Percentiles rank a stretch among this genome's conserved stretches.
These are phyloP conservation scores for Cucumis cinereus DNA, from an alignment of 306 rosid genomes.

Conservation along the genomic window DNA sequence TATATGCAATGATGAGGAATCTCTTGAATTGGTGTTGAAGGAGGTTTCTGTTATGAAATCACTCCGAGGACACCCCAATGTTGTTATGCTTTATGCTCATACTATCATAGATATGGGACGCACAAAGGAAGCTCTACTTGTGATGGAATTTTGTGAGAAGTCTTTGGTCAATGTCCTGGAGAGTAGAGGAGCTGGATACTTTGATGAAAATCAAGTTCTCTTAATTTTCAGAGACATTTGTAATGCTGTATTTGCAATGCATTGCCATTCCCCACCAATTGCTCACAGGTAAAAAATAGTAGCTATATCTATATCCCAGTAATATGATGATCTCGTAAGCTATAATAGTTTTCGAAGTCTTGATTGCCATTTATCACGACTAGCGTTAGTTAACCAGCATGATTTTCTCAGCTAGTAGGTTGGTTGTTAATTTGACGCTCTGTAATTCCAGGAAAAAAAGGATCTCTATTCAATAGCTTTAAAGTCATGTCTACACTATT, in stretches of 20 bases:
- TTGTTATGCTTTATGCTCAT: slow-evolving; percentile 70
- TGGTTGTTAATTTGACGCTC: neutral
- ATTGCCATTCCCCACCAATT: slow-evolving; percentile 80
- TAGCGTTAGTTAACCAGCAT: neutral
- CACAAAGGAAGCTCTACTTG: slow-evolving; percentile 85
- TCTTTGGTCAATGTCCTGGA: slow-evolving; percentile 81
- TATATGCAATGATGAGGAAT: slow-evolving; percentile 80
- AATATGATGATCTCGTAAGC: neutral
- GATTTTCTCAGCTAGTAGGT: neutral
- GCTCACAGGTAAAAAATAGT: slow-evolving; percentile 67
- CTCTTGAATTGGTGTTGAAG: slow-evolving; percentile 67
- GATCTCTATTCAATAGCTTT: neutral
- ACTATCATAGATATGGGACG: slow-evolving; percentile 82
- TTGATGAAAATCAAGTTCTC: slow-evolving; percentile 78
- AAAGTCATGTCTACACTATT: neutral
- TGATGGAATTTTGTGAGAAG: slow-evolving; percentile 88
- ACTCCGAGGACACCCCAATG: slow-evolving; percentile 79
- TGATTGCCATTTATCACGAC: neutral
- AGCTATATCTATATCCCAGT: neutral
- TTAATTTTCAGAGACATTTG: slow-evolving; percentile 80
- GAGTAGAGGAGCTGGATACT: slow-evolving; percentile 75
- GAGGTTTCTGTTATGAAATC: slow-evolving; percentile 76
- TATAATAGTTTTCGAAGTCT: neutral
- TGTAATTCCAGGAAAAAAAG: neutral
- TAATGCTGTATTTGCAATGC: slow-evolving; percentile 91